These are phyloP conservation scores for Mycena epipterygia DNA, from an alignment of 768 basidiomycete genomes.

Conservation along the genomic window DNA sequence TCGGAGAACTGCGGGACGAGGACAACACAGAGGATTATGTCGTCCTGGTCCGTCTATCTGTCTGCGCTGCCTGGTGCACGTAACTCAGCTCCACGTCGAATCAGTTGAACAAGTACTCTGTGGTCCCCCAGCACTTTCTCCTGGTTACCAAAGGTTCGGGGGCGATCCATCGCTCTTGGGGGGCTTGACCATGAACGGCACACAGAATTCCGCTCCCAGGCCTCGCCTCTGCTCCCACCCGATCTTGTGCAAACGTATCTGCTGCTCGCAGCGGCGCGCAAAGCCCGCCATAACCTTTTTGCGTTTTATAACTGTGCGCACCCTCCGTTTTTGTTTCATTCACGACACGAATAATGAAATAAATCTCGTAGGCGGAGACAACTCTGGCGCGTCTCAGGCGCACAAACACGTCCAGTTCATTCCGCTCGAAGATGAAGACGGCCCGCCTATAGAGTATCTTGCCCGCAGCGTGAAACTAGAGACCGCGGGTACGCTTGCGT, in stretches of 20 bases:
- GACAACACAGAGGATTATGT: constrained; percentile 71
- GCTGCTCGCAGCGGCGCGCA: constrained; percentile 78
- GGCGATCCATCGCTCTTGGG: not conserved
- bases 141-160: constrained; percentile 83
- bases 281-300: constrained; percentile 71
- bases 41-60: constrained; percentile 73
- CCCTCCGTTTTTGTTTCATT: not conserved
- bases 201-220: constrained; percentile 82
- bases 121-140: constrained; percentile 90
- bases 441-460: constrained; percentile 84
- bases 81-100: constrained; percentile 4
- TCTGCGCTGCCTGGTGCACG: not conserved
- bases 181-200: not conserved
- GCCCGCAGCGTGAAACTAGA: constrained; percentile 72
- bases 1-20: constrained; percentile 82
- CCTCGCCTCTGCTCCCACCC: constrained; percentile 81
- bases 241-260: constrained; percentile 85
- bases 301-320: constrained; percentile 92
- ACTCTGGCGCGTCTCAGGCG: constrained; percentile 89
- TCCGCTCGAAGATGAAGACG: constrained; percentile 68
- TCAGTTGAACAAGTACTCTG: constrained; percentile 89
- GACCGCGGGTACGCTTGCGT: constrained; percentile 59
- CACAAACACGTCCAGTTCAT: constrained; percentile 95
- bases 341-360: not conserved
- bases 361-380: constrained; percentile 68